phyloP scores from a whole-genome alignment of 164 flowering plant genomes.

The Kalanchoe fedtschenkoi region DNA sequence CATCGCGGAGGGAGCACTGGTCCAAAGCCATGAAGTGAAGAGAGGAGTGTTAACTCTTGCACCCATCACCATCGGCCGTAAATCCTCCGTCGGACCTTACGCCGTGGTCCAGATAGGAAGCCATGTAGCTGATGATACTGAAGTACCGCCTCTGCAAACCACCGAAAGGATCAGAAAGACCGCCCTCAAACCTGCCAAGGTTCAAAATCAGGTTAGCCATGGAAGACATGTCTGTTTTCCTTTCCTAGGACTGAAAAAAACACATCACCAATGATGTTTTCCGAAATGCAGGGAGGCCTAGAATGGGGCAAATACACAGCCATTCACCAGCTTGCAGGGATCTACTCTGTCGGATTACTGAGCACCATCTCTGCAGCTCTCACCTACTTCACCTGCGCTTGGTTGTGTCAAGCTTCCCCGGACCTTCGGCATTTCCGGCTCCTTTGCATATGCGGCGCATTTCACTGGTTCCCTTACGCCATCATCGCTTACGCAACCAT shows the following conservation, averaged over 20 bases:
- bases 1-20: conserved; percentile 60
- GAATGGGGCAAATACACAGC: conserved; percentile 10
- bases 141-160: conserved; percentile 47
- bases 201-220: conserved; percentile 10
- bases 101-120: conserved; percentile 62
- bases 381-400: conserved; percentile 32
- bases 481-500: conserved; percentile 35
- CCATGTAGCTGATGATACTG: conserved; percentile 29
- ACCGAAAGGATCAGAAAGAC: no score
- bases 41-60: conserved; percentile 50
- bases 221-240: no score
- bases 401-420: conserved; percentile 20
- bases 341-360: conserved; percentile 53
- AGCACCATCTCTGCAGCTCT: conserved; percentile 55
- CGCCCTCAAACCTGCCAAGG: not conserved
- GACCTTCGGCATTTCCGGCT: conserved; percentile 34
- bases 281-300: no score
- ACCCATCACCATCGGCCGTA: conserved; percentile 48
- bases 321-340: conserved; percentile 39
- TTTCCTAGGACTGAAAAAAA: no score
- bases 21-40: conserved; percentile 71
- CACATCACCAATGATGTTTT: not conserved
- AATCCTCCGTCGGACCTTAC: conserved; percentile 51
- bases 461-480: conserved; percentile 60
- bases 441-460: conserved; percentile 51